phyloP scores from a whole-genome alignment of 805 yeast species.

The Ogataea salicorniae region DNA sequence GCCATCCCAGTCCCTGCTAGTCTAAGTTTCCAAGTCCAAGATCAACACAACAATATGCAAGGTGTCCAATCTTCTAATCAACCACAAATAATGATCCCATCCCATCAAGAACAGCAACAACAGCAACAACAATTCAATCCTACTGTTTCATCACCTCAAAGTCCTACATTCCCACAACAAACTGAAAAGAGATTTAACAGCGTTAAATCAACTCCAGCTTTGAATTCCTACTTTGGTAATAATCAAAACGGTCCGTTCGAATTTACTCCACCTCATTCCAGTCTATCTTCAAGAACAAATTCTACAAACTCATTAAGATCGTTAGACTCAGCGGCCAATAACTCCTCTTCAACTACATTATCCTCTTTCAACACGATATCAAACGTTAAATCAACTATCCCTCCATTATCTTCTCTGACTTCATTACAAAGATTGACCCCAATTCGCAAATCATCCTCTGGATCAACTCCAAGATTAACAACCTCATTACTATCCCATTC shows the following conservation, averaged over 20 bases:
- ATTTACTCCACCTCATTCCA: slow-evolving; percentile 27
- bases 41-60: slow-evolving; percentile 9
- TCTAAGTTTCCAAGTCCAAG: slow-evolving; percentile 14
- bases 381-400: slow-evolving; percentile 9
- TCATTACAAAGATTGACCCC: slow-evolving; percentile 63
- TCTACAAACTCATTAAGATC: slow-evolving; percentile 30
- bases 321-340: slow-evolving; percentile 22
- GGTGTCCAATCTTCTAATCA: not conserved
- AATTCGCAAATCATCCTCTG: slow-evolving; percentile 27
- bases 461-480: slow-evolving; percentile 18
- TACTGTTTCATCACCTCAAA: slow-evolving; percentile 8
- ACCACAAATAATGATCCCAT: slow-evolving; percentile 5
- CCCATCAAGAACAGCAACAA: slow-evolving; percentile 3
- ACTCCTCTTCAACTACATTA: slow-evolving; percentile 25
- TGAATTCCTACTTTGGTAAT: slow-evolving; percentile 15
- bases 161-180: slow-evolving; percentile 10
- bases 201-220: slow-evolving; percentile 21
- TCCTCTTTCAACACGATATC: slow-evolving; percentile 13
- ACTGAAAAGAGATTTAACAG: slow-evolving; percentile 10
- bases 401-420: slow-evolving; percentile 24
- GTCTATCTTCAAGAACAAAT: slow-evolving; percentile 27
- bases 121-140: slow-evolving; percentile 1
- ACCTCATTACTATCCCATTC: slow-evolving; percentile 16
- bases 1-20: slow-evolving; percentile 15
- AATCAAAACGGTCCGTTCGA: slow-evolving; percentile 9